A percentile compares a stretch with the other conserved stretches of the same genome.
phyloP scores from a whole-genome alignment of 208 protist genomes.

The Trypanosoma lewisi region DNA sequence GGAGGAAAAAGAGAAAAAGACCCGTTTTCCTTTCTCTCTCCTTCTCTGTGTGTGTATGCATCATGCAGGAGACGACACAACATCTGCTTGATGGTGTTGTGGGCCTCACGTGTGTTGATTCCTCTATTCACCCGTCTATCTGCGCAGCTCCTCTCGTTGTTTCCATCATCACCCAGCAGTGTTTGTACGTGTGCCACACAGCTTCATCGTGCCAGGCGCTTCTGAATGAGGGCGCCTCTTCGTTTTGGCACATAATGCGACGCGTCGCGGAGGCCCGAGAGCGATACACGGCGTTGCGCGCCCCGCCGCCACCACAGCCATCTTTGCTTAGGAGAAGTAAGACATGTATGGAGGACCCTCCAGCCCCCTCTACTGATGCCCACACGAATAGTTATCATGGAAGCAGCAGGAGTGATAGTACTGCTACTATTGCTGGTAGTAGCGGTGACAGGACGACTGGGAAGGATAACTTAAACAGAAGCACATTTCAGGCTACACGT shows the following conservation, averaged over 20 bases:
- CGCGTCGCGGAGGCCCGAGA: constrained; percentile 32
- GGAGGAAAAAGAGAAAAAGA: constrained; percentile 7
- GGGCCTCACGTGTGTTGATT: constrained; percentile 51
- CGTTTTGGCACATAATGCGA: constrained; percentile 46
- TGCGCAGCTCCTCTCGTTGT: constrained; percentile 56
- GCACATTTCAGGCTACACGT: neutral
- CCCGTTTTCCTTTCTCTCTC: too few species aligned
- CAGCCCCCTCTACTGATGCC: neutral
- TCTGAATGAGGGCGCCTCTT: constrained; percentile 50
- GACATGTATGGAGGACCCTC: neutral
- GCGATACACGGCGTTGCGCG: constrained; percentile 14
- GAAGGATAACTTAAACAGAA: neutral
- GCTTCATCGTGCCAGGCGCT: constrained; percentile 45
- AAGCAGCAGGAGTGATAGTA: neutral
- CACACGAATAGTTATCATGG: neutral
- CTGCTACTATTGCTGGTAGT: neutral
- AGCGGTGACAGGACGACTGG: neutral
- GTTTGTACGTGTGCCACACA: constrained; percentile 48
- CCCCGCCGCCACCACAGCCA: constrained; percentile 1
- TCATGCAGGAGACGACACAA: constrained; percentile 39
- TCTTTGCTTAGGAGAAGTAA: constrained; percentile 4
- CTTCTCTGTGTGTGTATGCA: too few species aligned
- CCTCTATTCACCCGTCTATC: constrained; percentile 35
- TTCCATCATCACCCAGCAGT: constrained; percentile 58
- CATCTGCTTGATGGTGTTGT: constrained; percentile 50